Evolutionary conservation across 2,329 filamentous ascomycete species (phyloP).

Genomic region (Tolypocladium capitatum): DNA sequence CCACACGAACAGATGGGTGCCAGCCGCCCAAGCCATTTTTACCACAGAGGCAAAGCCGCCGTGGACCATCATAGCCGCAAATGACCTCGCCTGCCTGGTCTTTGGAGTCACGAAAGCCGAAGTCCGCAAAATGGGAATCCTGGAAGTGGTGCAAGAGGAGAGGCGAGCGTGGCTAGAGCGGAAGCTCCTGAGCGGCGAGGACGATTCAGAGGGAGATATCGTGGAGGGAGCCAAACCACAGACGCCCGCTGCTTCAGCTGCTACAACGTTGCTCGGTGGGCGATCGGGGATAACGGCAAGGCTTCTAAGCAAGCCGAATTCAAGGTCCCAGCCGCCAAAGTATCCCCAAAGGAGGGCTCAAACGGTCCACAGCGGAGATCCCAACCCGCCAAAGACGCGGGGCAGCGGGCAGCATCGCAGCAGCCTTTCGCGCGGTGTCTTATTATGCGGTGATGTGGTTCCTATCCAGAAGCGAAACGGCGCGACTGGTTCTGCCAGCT

Average conservation of each 20-base stretch:
- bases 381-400: slow-evolving; percentile 40
- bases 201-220: slow-evolving; percentile 17
- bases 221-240: slow-evolving; percentile 19
- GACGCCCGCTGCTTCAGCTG: slow-evolving; percentile 25
- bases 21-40: slow-evolving; percentile 90
- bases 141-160: slow-evolving; percentile 89
- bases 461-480: slow-evolving; percentile 95
- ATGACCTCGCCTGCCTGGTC: slow-evolving; percentile 91
- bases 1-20: slow-evolving; percentile 80
- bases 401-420: slow-evolving; percentile 49
- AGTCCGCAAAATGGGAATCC: slow-evolving; percentile 83
- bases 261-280: slow-evolving; percentile 51
- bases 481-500: slow-evolving; percentile 75
- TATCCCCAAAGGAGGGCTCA: slow-evolving; percentile 44
- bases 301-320: slow-evolving; percentile 70
- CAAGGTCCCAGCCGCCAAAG: slow-evolving; percentile 41
- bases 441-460: slow-evolving; percentile 94
- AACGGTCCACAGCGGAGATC: slow-evolving; percentile 45
- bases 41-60: slow-evolving; percentile 83
- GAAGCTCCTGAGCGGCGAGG: slow-evolving; percentile 51
- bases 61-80: slow-evolving; percentile 93
- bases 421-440: slow-evolving; percentile 71
- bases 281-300: slow-evolving; percentile 70
- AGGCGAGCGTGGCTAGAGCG: slow-evolving; percentile 78
- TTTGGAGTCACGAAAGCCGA: slow-evolving; percentile 98